Base-by-base conservation (phyloP, 2,329 filamentous ascomycete genomes). In the Nemania serpens region DNA sequence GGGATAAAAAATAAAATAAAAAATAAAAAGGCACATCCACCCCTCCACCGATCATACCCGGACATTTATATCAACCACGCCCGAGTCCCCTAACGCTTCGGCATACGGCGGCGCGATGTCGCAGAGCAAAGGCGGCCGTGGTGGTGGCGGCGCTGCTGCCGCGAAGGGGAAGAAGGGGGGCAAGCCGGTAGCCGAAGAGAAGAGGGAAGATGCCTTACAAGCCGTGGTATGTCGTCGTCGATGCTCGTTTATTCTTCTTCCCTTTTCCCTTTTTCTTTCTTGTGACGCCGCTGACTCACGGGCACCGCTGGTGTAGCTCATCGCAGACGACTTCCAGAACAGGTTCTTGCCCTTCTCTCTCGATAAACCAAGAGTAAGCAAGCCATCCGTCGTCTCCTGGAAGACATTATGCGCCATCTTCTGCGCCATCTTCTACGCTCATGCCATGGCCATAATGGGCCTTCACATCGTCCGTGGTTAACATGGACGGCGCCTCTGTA, bases 251-350 rank as follows among this genome's bases (percentile, higher is more conserved):
- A 42, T 17, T 42, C 39, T 5, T 17, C 5, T 42, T 13, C n/a
- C 11, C 39, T 42, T 13, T 42, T 6, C 34, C 12, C 12, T 12
- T 36, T 6, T 12, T 42, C 25, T 4, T 29, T 7, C 3, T 29
- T 29, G 25, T 29, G 3, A n/a, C 15, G 9, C 11, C 41, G 37
- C 55, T 65, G 20, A 58, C 37, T 29, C 15, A 29, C 20, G 1
- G 15, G 4, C 25, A 36, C 34, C 6, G 12, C 34, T 12, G 34
- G 34, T 17, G 5, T 15, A 95, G 90, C 84, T 99, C 61, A 87
- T 99, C 66, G 91, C 94, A 67, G 95, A 99, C 81, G 93, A 92
- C 1, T 99, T 96, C 75, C 93, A 98, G 76, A 93, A 92, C 49
- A 84, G 92, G 75, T 99, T 96, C 78, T 86, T 84, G 69, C 95